Base-by-base conservation (phyloP, 169 alveolate species). In the Eimeria maxima region DNA sequence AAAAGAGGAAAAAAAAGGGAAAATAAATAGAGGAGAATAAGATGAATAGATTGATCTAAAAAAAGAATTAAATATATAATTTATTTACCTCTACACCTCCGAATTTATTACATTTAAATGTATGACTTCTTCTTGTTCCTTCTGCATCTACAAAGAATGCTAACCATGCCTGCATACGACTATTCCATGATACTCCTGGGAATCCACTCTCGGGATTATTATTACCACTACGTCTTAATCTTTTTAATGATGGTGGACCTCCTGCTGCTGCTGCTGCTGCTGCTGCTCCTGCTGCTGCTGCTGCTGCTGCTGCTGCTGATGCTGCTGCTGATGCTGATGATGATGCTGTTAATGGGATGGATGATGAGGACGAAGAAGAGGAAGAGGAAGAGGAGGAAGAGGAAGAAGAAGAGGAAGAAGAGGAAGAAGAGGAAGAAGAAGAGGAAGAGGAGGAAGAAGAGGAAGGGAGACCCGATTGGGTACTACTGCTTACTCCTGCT, bases 111-210 rank as follows among this genome's bases (percentile, higher is more conserved):
- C 93, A 74, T 71, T 87, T 69, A 93, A 95, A 95, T 4, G 96
- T 95, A 53, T 86, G 95, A 74, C 96, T 89, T n/a, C 95, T 73
- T 5, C 96, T 38, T n/a, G 73, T 50, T 4, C 95, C 95, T 18
- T 95, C 91, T 45, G 47, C 60, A 71, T 87, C 95, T 14, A 81
- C 91, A 53, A 87, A 95, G 78, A 95, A 95, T 20, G 96, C 94
- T 65, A 95, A 57, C 96, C 96, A 95, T 27, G 96, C 96, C 55
- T 95, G 90, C 96, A 95, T 95, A 38, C 96, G 95, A 42, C 90
- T 89, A 50, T 95, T 95, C 96, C 96, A 95, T 3, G 93, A 71
- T 3, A 95, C 96, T 24, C 96, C 96, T 3, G 93, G 93, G 65
- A 81, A 94, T 33, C 96, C 96, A 24, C 94, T 88, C 81, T 88